Evolutionary conservation across 2,329 filamentous ascomycete genomes (phyloP).

Genomic region (Xylaria sp.): DNA sequence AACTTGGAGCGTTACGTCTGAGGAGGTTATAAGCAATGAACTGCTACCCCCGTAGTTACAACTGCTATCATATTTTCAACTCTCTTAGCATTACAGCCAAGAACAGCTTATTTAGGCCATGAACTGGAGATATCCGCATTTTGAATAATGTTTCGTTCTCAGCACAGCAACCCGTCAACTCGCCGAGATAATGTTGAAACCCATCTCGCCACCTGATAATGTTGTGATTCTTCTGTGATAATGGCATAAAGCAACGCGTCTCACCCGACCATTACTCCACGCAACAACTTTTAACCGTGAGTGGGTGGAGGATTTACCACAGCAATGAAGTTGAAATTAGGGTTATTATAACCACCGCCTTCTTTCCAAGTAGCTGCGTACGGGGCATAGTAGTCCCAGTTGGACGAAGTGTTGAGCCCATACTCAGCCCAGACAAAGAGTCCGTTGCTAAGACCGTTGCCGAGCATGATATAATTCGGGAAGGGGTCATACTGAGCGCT

Average conservation of each 20-base stretch:
- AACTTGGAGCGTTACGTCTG: too few species aligned
- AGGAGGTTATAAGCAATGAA: too few species aligned
- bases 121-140: too few species aligned
- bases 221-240: not conserved
- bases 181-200: not conserved
- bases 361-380: conserved; percentile 47
- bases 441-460: conserved; percentile 39
- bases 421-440: conserved; percentile 49
- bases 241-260: not conserved
- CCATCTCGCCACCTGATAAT: not conserved
- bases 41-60: too few species aligned
- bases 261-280: not conserved
- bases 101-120: too few species aligned
- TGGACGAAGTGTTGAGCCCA: conserved; percentile 45
- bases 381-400: conserved; percentile 47
- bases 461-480: conserved; percentile 57
- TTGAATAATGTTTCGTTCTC: not conserved
- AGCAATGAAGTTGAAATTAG: conserved; percentile 44
- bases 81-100: too few species aligned
- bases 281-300: conserved; percentile 38
- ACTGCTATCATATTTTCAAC: too few species aligned
- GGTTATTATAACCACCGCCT: conserved; percentile 47
- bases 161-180: not conserved
- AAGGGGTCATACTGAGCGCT: conserved; percentile 57
- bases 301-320: conserved; percentile 44